A percentile compares a stretch with the other conserved stretches of the same genome.
Evolutionary conservation across 148 eudicot species (phyloP).

Genomic region (Vaccinium macrocarpon): DNA sequence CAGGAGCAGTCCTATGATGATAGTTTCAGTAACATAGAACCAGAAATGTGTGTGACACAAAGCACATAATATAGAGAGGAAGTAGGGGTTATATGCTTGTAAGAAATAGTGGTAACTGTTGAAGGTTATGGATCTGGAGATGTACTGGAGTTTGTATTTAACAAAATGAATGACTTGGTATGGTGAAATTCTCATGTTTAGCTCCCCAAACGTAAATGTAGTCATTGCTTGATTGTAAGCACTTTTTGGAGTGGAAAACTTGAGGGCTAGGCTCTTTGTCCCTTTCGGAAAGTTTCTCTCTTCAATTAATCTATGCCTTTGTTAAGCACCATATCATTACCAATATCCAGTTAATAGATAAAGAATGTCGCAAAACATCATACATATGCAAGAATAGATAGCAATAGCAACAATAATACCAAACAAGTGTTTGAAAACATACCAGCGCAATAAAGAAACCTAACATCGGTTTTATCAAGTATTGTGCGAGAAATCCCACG

Average conservation of each 20-base stretch:
- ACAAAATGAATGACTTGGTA: background rate
- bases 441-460: constrained; percentile 89
- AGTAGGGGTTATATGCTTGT: background rate
- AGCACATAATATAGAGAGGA: background rate
- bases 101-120: background rate
- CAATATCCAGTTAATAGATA: background rate
- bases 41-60: background rate
- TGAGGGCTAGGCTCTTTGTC: background rate
- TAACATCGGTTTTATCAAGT: constrained; percentile 76
- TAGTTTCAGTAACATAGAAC: background rate
- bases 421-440: constrained; percentile 26
- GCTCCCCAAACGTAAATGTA: background rate
- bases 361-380: background rate
- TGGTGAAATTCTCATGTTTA: background rate
- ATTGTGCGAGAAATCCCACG: constrained; percentile 94
- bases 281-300: background rate
- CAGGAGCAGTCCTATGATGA: background rate
- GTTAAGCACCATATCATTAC: background rate
- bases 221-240: background rate
- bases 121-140: background rate
- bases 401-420: background rate
- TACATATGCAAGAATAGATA: background rate
- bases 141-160: background rate
- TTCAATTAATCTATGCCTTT: background rate
- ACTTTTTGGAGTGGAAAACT: background rate